Conservation (phyloP, 2,329 filamentous ascomycete genomes). For the Aspergillus novoparasiticus region DNA sequence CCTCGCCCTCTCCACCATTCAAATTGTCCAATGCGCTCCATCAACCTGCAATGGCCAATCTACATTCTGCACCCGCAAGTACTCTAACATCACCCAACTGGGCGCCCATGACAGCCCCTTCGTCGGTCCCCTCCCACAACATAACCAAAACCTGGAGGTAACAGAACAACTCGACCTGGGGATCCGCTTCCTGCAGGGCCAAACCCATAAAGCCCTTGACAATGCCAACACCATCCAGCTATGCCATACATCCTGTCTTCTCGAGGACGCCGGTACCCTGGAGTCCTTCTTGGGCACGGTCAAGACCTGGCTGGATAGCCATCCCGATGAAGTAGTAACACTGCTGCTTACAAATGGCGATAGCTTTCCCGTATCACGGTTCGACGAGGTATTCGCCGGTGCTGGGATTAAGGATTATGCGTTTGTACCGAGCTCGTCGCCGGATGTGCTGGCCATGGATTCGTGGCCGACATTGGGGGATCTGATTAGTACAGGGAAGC, state of each 20-base stretch:
- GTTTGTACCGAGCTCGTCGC: constrained; percentile 40
- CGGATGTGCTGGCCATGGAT: constrained; percentile 32
- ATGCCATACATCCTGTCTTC: constrained; percentile 66
- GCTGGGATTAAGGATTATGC: constrained; percentile 37
- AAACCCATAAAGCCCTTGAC: constrained; percentile 58
- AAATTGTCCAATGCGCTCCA: constrained; percentile 10
- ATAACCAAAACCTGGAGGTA: constrained; percentile 65
- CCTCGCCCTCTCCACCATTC: constrained; percentile 4
- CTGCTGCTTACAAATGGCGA: constrained; percentile 67
- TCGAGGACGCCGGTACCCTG: constrained; percentile 62
- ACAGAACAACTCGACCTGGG: constrained; percentile 62
- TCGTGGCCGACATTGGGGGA: constrained; percentile 48
- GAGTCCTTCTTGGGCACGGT: constrained; percentile 58
- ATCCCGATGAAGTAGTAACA: constrained; percentile 64
- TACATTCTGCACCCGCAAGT: constrained; percentile 58
- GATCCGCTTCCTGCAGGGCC: constrained; percentile 65
- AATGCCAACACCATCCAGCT: constrained; percentile 56
- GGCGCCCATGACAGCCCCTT: constrained; percentile 70
- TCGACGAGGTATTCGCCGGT: constrained; percentile 35
- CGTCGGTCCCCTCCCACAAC: constrained; percentile 55
- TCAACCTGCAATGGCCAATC: constrained; percentile 59
- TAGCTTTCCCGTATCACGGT: constrained; percentile 32
- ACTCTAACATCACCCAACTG: constrained; percentile 63
- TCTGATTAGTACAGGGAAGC: constrained; percentile 44
- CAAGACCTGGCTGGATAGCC: constrained; percentile 61